A percentile compares a stretch with the other conserved stretches of the same genome.
Conservation (phyloP, 371 early-diverging fungal species). For the Haplosporangium sp. region DNA sequence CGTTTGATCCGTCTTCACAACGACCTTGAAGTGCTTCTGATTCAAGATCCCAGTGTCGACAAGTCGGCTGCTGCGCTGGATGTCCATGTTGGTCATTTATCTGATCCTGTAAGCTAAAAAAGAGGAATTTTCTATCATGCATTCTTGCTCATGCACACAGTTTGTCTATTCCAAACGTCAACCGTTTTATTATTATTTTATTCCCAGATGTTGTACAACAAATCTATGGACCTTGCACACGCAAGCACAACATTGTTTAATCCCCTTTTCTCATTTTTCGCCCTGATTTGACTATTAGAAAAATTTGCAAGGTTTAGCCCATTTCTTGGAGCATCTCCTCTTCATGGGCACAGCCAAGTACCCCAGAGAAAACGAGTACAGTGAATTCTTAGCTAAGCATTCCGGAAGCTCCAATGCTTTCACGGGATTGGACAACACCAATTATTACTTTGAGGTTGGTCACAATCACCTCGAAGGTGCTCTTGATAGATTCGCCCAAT, state of each 20-base stretch:
- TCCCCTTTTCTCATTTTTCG: background rate
- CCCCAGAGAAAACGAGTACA: conserved; percentile 96
- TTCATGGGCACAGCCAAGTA: conserved; percentile 92
- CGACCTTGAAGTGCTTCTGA: conserved; percentile 82
- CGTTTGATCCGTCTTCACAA: conserved; percentile 86
- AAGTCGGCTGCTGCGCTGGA: conserved; percentile 93
- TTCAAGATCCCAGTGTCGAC: conserved; percentile 86
- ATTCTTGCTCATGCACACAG: too few species aligned
- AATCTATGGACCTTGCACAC: background rate
- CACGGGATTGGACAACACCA: conserved; percentile 89
- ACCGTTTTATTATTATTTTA: background rate
- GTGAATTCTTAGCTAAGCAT: conserved; percentile 85
- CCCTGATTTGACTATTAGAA: conserved; percentile 42
- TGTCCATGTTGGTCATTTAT: conserved; percentile 93
- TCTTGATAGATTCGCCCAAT: conserved; percentile 94
- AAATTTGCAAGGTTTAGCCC: conserved; percentile 93
- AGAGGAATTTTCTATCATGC: too few species aligned
- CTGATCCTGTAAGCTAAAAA: conserved; percentile 74
- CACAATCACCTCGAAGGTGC: conserved; percentile 89
- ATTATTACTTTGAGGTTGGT: conserved; percentile 97
- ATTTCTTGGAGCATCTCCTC: conserved; percentile 98
- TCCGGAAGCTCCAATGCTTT: conserved; percentile 97
- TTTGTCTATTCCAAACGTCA: background rate
- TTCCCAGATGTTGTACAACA: background rate
- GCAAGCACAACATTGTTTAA: background rate